phyloP scores from a whole-genome alignment of 345 rosid genomes.

The Streptanthus diversifolius region DNA sequence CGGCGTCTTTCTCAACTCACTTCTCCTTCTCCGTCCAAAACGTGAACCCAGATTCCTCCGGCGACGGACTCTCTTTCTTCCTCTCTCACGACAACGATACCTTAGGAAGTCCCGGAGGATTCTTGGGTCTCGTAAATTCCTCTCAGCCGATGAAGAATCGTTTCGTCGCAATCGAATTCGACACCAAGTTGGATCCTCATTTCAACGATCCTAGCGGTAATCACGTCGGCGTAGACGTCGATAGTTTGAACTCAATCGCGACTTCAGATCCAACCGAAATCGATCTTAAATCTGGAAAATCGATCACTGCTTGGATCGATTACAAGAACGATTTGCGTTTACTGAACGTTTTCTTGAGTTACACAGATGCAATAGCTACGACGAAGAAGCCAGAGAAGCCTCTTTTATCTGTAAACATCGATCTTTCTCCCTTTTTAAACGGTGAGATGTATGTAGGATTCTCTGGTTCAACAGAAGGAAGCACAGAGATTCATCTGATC shows the following conservation, averaged over 20 bases:
- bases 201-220: conserved; percentile 69
- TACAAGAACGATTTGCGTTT: conserved; percentile 68
- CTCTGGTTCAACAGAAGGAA: conserved; percentile 92
- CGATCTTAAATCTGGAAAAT: conserved; percentile 74
- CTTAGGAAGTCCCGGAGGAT: conserved; percentile 75
- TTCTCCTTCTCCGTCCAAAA: conserved; percentile 72
- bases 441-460: conserved; percentile 71
- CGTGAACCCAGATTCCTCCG: conserved; percentile 59
- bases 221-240: conserved; percentile 75
- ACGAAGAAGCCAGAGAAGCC: conserved; percentile 61
- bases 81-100: conserved; percentile 68
- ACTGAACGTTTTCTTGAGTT: conserved; percentile 65
- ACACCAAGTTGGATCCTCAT: conserved; percentile 57
- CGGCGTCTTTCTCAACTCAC: conserved; percentile 75
- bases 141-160: conserved; percentile 63
- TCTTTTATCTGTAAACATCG: conserved; percentile 48
- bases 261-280: conserved; percentile 58
- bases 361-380: conserved; percentile 23
- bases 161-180: conserved; percentile 87
- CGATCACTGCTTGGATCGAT: conserved; percentile 73
- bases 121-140: conserved; percentile 78
- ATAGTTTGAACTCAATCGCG: conserved; percentile 62
- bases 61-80: conserved; percentile 86
- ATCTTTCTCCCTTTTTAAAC: conserved; percentile 58
- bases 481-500: conserved; percentile 81